Percentiles rank a stretch among this genome's conserved stretches.
These are phyloP conservation scores for Carex littledalei DNA, from an alignment of 176 grass and related monocot species.

Conservation along the genomic window DNA sequence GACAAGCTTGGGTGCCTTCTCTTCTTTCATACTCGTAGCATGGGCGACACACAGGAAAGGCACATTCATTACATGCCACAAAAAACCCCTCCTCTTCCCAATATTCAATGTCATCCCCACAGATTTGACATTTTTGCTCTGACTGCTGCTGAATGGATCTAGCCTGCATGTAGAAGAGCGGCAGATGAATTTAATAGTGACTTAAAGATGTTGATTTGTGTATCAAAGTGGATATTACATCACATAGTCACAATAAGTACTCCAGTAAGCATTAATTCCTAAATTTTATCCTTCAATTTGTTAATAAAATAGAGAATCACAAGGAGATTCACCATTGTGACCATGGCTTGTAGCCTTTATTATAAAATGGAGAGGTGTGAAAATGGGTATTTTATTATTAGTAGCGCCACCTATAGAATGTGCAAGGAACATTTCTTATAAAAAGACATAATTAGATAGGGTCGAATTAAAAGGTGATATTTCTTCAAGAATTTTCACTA, in stretches of 20 bases:
- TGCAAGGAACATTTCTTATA: not conserved
- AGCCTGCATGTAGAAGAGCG: conserved; percentile 13
- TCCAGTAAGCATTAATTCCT: not conserved
- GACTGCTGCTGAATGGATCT: conserved; percentile 14
- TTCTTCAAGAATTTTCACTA: not conserved
- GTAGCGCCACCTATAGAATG: not conserved
- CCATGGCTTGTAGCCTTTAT: not conserved
- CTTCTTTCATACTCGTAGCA: conserved; percentile 48
- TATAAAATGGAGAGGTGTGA: not conserved
- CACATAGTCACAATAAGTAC: not conserved
- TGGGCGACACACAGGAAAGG: conserved; percentile 36
- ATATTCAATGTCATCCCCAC: conserved; percentile 34
- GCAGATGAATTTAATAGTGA: not conserved
- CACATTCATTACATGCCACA: conserved; percentile 47
- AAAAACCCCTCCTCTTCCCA: conserved; percentile 29
- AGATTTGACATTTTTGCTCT: conserved; percentile 35
- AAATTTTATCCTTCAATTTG: not conserved
- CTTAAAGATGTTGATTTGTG: not conserved
- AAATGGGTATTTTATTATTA: not conserved
- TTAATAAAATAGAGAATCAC: not conserved
- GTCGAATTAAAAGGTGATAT: not conserved
- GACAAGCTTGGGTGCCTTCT: conserved; percentile 46
- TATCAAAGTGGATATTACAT: not conserved
- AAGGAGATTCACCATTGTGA: not conserved
- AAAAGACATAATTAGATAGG: not conserved